Percentiles rank a stretch among this genome's conserved stretches.
phyloP scores from a whole-genome alignment of 768 basidiomycete genomes.

The Ramaria sp. region DNA sequence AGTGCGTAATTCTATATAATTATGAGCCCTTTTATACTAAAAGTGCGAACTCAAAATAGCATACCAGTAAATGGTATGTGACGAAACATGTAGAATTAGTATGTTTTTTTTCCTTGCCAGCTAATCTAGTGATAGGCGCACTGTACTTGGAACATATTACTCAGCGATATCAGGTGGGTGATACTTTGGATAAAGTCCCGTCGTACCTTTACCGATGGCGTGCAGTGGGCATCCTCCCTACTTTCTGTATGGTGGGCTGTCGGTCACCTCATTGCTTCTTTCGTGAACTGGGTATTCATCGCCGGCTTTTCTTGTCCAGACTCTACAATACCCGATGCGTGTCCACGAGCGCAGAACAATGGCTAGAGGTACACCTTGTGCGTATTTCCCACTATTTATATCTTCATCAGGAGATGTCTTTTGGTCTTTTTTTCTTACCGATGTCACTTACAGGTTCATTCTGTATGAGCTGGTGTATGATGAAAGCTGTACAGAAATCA shows the following conservation, averaged over 20 bases:
- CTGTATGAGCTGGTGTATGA: constrained; percentile 21
- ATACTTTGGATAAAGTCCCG: constrained; percentile 1
- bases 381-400: constrained; percentile 15
- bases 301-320: constrained; percentile 40
- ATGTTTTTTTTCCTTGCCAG: background rate
- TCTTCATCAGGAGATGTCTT: background rate
- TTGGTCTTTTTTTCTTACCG: background rate
- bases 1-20: constrained; percentile 29
- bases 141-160: constrained; percentile 36
- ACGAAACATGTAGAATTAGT: background rate
- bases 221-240: constrained; percentile 41
- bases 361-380: constrained; percentile 51
- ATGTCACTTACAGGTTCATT: constrained; percentile 22
- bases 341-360: constrained; percentile 39
- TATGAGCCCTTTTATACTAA: constrained; percentile 15
- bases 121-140: constrained; percentile 23
- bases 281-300: constrained; percentile 46
- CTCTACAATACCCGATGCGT: constrained; percentile 25
- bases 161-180: constrained; percentile 27
- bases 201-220: constrained; percentile 4
- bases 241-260: constrained; percentile 45
- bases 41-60: constrained; percentile 17
- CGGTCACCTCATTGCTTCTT: constrained; percentile 38
- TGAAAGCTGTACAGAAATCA: background rate
- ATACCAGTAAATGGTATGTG: constrained; percentile 35